A percentile compares a stretch with the other conserved stretches of the same genome.
Evolutionary conservation across 495 filamentous ascomycete species (phyloP).

Genomic region (Neurospora discreta): DNA sequence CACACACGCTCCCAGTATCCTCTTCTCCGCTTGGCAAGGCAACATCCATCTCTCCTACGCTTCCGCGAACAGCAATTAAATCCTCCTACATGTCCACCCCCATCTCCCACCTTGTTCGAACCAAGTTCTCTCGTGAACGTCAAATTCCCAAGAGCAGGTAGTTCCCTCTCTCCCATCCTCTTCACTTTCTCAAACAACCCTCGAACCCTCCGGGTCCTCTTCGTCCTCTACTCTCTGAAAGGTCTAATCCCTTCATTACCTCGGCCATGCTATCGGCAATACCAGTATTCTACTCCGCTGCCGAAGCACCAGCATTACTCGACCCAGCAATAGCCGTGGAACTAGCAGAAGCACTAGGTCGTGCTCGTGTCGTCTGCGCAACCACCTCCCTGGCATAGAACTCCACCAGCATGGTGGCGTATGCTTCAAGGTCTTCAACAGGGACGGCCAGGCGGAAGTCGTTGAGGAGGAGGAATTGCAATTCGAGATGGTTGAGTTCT

Average conservation of each 20-base stretch:
- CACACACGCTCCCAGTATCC: neutral
- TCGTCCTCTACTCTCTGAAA: neutral
- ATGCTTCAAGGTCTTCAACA: conserved; percentile 91
- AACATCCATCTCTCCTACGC: neutral
- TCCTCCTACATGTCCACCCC: neutral
- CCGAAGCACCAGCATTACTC: neutral
- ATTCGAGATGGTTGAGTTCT: conserved; percentile 92
- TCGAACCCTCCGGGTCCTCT: neutral
- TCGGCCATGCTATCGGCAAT: neutral
- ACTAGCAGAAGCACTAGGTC: neutral
- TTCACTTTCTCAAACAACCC: neutral
- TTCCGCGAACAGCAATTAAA: neutral
- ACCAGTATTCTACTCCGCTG: neutral
- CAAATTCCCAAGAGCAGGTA: neutral
- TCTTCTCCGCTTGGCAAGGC: neutral
- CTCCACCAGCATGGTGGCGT: conserved; percentile 97
- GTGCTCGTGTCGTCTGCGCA: conserved; percentile 33
- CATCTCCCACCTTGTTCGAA: no score
- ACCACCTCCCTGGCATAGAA: conserved; percentile 93
- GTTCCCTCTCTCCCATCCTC: neutral
- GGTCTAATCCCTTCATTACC: neutral
- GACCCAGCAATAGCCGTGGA: neutral
- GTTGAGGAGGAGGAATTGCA: conserved; percentile 93
- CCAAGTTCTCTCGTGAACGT: no score
- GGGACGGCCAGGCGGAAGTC: conserved; percentile 93